Evolutionary conservation across 768 basidiomycete genomes (phyloP), one percentile per base, ranked within the genome.

Genomic region (Boletus speciosus): DNA sequence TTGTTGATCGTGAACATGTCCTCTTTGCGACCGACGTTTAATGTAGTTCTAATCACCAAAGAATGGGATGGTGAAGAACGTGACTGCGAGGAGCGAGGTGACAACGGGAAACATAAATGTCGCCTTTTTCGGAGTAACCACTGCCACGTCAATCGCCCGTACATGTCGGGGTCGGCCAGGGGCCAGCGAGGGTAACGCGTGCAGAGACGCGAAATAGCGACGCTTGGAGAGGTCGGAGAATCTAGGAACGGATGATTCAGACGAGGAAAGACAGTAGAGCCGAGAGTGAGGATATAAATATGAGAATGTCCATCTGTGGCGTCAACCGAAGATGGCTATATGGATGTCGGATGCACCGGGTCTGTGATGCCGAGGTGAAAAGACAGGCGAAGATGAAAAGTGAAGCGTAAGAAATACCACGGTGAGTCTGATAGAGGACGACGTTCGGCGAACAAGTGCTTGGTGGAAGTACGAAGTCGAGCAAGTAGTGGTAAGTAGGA

Each of bases 241-340:
- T 10, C 31, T 32, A 32, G 31, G 31, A 32, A 32, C 31, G 31
- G 31, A 32, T 11, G 31, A 32, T 32, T 32, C 31, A 32, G 31
- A 32, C 2, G 8, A 35, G 15, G 34, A 35, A 23, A n/a, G 40
- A 15, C 16, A 7, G 44, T 16, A 25, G 45, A 50, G 32, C 40
- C 49, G 44, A 34, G 31, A 27, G 9, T 7, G 19, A 16, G 16
- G 44, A 59, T 31, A 60, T 43, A 55, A 55, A 60, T 55, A 54
- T 11, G 43, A 59, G 46, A 2, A 34, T 7, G 32, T 48, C 49
- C 45, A 25, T 35, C 42, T 49, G 59, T 61, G 60, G 55, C 60
- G 51, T 45, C 12, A 2, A 6, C 61, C 61, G 42, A 60, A 63
- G n/a, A 60, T 49, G 51, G 61, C 3, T 52, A 62, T 44, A 62